These are phyloP conservation scores for Curvularia eragrostidis DNA, from an alignment of 2,329 filamentous ascomycete genomes.

Conservation along the genomic window DNA sequence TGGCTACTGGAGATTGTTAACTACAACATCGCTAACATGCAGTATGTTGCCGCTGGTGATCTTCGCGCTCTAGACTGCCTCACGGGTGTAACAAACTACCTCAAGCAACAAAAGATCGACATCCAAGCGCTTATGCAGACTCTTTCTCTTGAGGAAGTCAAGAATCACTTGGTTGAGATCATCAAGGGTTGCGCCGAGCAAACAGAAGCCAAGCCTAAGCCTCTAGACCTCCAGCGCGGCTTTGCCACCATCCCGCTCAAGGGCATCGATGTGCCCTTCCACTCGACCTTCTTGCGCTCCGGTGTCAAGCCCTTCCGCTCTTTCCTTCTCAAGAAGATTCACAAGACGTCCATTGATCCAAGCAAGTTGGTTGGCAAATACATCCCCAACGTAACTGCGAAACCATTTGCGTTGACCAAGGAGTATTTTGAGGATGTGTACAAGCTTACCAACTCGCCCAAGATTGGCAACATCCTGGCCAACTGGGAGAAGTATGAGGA, in stretches of 20 bases:
- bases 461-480: slow-evolving; percentile 80
- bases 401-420: slow-evolving; percentile 93
- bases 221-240: slow-evolving; percentile 88
- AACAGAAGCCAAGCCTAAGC: slow-evolving; percentile 86
- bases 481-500: slow-evolving; percentile 69
- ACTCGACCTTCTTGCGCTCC: slow-evolving; percentile 95
- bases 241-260: slow-evolving; percentile 96
- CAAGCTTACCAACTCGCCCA: slow-evolving; percentile 80
- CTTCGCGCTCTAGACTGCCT: slow-evolving; percentile 70
- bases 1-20: slow-evolving; percentile 99
- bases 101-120: slow-evolving; percentile 97
- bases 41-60: slow-evolving; percentile 72
- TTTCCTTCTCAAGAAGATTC: slow-evolving; percentile 99
- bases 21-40: slow-evolving; percentile 77
- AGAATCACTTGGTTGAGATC: slow-evolving; percentile 86
- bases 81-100: slow-evolving; percentile 86
- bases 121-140: slow-evolving; percentile 91
- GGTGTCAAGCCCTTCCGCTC: slow-evolving; percentile 99
- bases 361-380: slow-evolving; percentile 98
- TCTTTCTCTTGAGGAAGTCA: slow-evolving; percentile 87
- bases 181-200: slow-evolving; percentile 86
- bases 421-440: slow-evolving; percentile 99
- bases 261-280: slow-evolving; percentile 98
- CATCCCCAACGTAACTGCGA: slow-evolving; percentile 97
- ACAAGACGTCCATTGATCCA: slow-evolving; percentile 98